A percentile compares a stretch with the other conserved stretches of the same genome.
Conservation (phyloP, 1,139 yeast species). For the Candida sp. region DNA sequence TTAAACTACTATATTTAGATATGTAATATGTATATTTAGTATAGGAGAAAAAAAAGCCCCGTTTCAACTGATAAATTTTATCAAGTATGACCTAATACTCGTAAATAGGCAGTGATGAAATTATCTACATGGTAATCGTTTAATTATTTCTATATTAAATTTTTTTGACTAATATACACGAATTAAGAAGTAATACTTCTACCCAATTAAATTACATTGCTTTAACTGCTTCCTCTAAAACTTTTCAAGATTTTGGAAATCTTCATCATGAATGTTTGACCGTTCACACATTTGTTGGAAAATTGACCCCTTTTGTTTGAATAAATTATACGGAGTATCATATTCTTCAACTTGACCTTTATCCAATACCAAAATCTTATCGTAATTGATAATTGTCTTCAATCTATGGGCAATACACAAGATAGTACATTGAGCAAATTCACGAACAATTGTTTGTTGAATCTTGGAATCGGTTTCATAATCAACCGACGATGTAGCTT, state of each 20-base stretch:
- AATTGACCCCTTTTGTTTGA: conserved; percentile 28
- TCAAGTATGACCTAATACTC: too few relatives aligned
- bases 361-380: conserved; percentile 51
- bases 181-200: too few relatives aligned
- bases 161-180: background rate
- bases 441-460: conserved; percentile 43
- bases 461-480: conserved; percentile 52
- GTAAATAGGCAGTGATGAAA: background rate
- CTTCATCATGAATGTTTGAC: conserved; percentile 22
- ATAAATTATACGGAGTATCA: conserved; percentile 46
- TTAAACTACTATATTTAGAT: too few relatives aligned
- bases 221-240: background rate
- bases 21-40: too few relatives aligned
- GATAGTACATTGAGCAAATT: conserved; percentile 45
- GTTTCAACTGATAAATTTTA: too few relatives aligned
- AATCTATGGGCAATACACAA: conserved; percentile 56
- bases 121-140: background rate
- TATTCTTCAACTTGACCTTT: conserved; percentile 48
- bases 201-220: background rate
- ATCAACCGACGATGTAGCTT: conserved; percentile 57
- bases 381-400: conserved; percentile 50
- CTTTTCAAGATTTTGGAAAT: conserved; percentile 10
- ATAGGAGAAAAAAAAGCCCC: too few relatives aligned
- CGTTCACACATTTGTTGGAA: conserved; percentile 40
- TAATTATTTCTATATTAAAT: background rate